Evolutionary conservation across 2,329 filamentous ascomycete genomes (phyloP).

Genomic region (Pyrenophora tritici-repentis): DNA sequence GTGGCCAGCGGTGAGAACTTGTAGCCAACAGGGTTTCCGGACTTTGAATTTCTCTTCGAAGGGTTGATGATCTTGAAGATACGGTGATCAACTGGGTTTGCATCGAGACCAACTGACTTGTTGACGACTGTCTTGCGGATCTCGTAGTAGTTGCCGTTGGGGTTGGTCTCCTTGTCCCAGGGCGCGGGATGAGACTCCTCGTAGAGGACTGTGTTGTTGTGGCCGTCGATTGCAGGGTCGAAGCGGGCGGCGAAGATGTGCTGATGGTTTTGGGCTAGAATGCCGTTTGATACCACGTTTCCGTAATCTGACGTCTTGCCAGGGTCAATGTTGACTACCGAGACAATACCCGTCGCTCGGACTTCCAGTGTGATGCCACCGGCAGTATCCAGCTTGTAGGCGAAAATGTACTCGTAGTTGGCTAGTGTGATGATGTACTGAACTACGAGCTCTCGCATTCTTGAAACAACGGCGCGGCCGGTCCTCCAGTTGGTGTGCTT

Average conservation of each 20-base stretch:
- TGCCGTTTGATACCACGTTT: conserved; percentile 67
- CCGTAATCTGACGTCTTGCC: conserved; percentile 61
- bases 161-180: conserved; percentile 61
- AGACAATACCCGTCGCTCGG: conserved; percentile 69
- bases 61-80: conserved; percentile 61
- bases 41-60: conserved; percentile 51
- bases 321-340: conserved; percentile 63
- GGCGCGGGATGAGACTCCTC: conserved; percentile 60
- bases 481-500: conserved; percentile 63
- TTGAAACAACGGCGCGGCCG: conserved; percentile 63
- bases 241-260: conserved; percentile 65
- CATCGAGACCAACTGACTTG: conserved; percentile 56
- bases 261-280: conserved; percentile 71
- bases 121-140: conserved; percentile 56
- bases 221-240: conserved; percentile 66
- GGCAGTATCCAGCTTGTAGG: conserved; percentile 67
- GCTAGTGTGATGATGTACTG: conserved; percentile 71
- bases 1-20: conserved; percentile 55
- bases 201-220: conserved; percentile 59
- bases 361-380: conserved; percentile 66
- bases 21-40: conserved; percentile 54
- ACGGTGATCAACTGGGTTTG: conserved; percentile 60
- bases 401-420: conserved; percentile 74
- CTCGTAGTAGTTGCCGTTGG: conserved; percentile 65
- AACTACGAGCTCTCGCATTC: conserved; percentile 66